phyloP scores from a whole-genome alignment of 2,329 filamentous ascomycete species.

The Beauveria asiatica region DNA sequence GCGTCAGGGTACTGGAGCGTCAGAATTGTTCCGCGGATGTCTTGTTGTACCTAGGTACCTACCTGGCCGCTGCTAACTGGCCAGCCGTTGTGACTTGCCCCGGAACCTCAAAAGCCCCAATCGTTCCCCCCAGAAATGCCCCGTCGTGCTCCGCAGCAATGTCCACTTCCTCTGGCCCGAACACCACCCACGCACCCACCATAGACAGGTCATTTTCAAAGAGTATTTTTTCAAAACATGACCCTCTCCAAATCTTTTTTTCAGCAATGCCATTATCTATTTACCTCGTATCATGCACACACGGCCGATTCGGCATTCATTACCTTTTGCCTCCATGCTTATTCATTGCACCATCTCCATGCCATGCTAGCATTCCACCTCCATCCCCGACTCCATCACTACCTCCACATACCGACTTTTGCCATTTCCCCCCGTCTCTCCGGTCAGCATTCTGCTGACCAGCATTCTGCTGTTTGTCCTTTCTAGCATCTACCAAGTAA shows the following conservation, averaged over 20 bases:
- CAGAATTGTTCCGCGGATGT: neutral
- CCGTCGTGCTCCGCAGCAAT: slow-evolving; percentile 8
- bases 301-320: neutral
- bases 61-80: neutral
- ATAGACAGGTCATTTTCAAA: neutral
- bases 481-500: no score
- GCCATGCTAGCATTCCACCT: neutral
- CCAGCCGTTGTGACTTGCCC: neutral
- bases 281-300: neutral
- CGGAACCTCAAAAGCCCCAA: neutral
- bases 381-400: neutral
- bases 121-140: neutral
- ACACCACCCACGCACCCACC: neutral
- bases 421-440: neutral
- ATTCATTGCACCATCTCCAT: no score
- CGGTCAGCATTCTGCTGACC: neutral
- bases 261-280: neutral
- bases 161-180: slow-evolving; percentile 11
- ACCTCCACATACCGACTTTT: neutral
- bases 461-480: neutral
- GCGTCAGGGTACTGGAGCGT: neutral
- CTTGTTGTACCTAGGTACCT: neutral
- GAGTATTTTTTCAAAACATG: neutral
- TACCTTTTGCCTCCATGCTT: neutral
- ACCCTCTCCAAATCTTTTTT: neutral